A percentile compares a stretch with the other conserved stretches of the same genome.
phyloP scores from a whole-genome alignment of 2,329 filamentous ascomycete species.

The Fusarium newnesense region DNA sequence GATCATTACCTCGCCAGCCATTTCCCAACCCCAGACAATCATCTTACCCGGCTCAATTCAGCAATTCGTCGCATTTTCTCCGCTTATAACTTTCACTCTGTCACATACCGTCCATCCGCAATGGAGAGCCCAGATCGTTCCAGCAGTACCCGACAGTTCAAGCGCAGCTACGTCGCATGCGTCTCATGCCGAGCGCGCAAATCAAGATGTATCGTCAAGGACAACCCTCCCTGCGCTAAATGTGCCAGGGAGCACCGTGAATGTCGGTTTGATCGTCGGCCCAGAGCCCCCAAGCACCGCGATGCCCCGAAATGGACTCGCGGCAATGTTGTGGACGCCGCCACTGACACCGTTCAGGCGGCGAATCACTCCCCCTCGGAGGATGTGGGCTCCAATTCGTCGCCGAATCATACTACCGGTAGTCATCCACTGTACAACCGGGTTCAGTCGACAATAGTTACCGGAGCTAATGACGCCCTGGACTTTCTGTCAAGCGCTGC shows the following conservation, averaged over 20 bases:
- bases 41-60: background rate
- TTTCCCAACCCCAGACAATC: background rate
- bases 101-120: background rate
- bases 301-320: constrained; percentile 26
- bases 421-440: constrained; percentile 14
- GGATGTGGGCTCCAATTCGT: background rate
- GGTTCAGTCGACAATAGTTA: constrained; percentile 26
- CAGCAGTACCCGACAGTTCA: constrained; percentile 13
- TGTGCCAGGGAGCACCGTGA: constrained; percentile 30
- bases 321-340: background rate
- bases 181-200: constrained; percentile 30
- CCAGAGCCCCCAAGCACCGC: constrained; percentile 18
- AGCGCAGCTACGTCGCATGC: constrained; percentile 34
- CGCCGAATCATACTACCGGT: background rate
- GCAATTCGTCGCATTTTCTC: background rate
- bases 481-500: constrained; percentile 27
- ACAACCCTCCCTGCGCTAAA: constrained; percentile 31
- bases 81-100: background rate
- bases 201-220: constrained; percentile 27
- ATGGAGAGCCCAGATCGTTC: constrained; percentile 18
- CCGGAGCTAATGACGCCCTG: constrained; percentile 27
- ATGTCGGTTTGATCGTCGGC: constrained; percentile 23
- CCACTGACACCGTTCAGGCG: background rate
- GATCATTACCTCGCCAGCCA: background rate
- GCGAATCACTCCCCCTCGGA: background rate